These are phyloP conservation scores for Kockovaella imperatae DNA, from an alignment of 768 basidiomycete species.

Conservation along the genomic window DNA sequence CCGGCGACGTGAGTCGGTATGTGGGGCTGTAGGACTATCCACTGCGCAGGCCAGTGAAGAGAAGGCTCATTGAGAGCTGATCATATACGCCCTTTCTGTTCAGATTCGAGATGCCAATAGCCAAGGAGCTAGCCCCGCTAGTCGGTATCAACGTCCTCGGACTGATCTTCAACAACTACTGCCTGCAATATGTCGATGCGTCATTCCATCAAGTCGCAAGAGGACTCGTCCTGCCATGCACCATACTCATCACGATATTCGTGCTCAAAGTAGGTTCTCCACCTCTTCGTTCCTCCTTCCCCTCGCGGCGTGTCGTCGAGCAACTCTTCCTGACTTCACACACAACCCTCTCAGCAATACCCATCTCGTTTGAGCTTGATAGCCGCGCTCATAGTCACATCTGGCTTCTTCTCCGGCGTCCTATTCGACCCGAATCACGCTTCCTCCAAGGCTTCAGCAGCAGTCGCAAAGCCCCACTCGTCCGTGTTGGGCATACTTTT, in stretches of 20 bases:
- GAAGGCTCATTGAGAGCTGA: constrained; percentile 8
- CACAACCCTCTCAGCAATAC: constrained; percentile 35
- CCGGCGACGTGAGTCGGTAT: constrained; percentile 13
- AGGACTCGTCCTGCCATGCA: constrained; percentile 87
- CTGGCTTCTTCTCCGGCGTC: constrained; percentile 85
- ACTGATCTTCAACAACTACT: constrained; percentile 81
- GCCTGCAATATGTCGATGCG: constrained; percentile 48
- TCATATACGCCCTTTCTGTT: constrained; percentile 51
- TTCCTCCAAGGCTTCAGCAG: constrained; percentile 20
- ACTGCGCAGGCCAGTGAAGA: neutral
- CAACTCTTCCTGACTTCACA: neutral
- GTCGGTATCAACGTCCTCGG: constrained; percentile 71
- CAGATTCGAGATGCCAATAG: constrained; percentile 57
- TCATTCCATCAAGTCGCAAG: constrained; percentile 66
- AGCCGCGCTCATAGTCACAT: constrained; percentile 71
- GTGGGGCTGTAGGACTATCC: too few relatives aligned
- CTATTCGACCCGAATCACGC: constrained; percentile 56
- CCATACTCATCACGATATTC: constrained; percentile 75
- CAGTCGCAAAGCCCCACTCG: constrained; percentile 10
- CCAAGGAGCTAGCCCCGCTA: constrained; percentile 68
- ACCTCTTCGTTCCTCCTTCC: neutral
- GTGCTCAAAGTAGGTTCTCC: constrained; percentile 55
- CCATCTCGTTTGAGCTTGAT: constrained; percentile 68
- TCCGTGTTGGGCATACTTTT: constrained; percentile 59
- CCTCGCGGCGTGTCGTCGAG: neutral